Evolutionary conservation across 2,329 filamentous ascomycete species (phyloP).

Genomic region (Meredithiella fracta): DNA sequence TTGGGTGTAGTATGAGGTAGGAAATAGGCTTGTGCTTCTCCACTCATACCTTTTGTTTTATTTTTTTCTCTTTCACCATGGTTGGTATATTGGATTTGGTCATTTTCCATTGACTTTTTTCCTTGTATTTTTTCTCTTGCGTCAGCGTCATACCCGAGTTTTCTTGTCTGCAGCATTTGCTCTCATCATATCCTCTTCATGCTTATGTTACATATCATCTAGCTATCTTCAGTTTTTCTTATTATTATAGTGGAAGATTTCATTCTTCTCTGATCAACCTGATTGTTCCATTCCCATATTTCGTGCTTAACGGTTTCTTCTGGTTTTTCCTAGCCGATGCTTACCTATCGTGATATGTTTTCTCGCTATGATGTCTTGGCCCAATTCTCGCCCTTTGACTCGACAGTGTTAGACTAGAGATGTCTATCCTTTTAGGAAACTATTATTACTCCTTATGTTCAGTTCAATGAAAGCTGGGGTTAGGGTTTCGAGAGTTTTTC

Average conservation of each 20-base stretch:
- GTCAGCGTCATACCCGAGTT: background rate
- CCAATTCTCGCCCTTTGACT: no score
- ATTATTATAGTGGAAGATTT: background rate
- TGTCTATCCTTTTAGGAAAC: no score
- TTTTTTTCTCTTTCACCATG: constrained; percentile 5
- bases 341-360: background rate
- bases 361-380: background rate
- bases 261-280: background rate
- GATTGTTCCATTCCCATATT: background rate
- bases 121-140: background rate
- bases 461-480: no score
- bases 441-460: no score
- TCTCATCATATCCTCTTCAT: background rate
- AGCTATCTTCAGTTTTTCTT: background rate
- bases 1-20: background rate
- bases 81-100: background rate
- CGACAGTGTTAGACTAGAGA: no score
- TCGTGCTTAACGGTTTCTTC: background rate
- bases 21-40: no score
- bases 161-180: background rate
- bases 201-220: background rate
- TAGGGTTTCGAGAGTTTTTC: no score
- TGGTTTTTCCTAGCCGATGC: background rate
- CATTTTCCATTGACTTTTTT: background rate
- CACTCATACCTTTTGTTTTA: background rate